Evolutionary conservation across 768 basidiomycete genomes (phyloP).

Genomic region (Panellus pusillus): DNA sequence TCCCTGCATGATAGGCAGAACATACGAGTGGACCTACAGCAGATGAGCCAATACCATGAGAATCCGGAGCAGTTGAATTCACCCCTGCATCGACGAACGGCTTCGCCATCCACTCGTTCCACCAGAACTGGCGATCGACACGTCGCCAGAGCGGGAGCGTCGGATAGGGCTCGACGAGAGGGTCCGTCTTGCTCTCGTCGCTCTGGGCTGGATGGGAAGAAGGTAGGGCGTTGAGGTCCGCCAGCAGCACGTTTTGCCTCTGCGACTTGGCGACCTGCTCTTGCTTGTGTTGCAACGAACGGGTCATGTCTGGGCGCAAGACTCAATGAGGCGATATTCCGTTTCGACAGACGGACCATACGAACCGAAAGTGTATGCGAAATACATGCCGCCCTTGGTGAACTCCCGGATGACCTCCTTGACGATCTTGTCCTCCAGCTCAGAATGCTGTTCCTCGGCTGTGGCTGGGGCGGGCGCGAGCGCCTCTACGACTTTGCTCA

Average conservation of each 20-base stretch:
- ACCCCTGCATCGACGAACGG: conserved; percentile 89
- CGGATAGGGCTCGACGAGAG: conserved; percentile 69
- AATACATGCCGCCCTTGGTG: conserved; percentile 87
- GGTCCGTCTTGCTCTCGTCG: conserved; percentile 42
- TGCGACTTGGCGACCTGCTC: conserved; percentile 59
- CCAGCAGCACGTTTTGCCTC: conserved; percentile 58
- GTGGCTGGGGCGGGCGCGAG: conserved; percentile 64
- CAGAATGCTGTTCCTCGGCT: conserved; percentile 64
- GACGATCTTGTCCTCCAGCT: conserved; percentile 83
- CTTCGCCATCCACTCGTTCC: conserved; percentile 88
- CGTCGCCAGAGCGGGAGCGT: conserved; percentile 88
- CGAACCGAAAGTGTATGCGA: conserved; percentile 81
- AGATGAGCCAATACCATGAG: background rate
- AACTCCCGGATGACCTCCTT: conserved; percentile 77
- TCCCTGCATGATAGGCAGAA: conserved; percentile 92
- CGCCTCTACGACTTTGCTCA: conserved; percentile 57
- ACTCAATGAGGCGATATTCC: background rate
- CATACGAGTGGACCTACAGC: conserved; percentile 72
- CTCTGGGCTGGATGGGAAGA: conserved; percentile 26
- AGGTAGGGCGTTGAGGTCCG: conserved; percentile 56
- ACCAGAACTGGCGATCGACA: conserved; percentile 91
- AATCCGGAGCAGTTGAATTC: conserved; percentile 24
- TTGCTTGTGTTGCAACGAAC: conserved; percentile 79
- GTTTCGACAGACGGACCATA: background rate
- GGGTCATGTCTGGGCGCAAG: conserved; percentile 64